Percentiles rank a stretch among this genome's conserved stretches.
phyloP scores from a whole-genome alignment of 1,284 basidiomycete genomes.

The Coriolopsis trogii region DNA sequence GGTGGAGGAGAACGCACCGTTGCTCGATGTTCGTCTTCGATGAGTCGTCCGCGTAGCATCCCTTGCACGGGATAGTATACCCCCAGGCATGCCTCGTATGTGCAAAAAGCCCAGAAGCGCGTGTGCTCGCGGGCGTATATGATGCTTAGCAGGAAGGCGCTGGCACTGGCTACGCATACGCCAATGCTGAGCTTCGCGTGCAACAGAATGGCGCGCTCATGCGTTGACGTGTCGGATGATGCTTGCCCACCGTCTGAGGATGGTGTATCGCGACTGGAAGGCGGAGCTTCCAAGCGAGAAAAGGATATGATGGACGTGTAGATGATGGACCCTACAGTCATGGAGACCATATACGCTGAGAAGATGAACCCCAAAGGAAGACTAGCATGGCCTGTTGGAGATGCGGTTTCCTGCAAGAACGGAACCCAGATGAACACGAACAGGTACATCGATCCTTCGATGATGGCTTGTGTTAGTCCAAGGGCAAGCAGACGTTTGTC shows the following conservation, averaged over 20 bases:
- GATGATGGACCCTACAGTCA: slow-evolving; percentile 76
- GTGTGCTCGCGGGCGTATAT: slow-evolving; percentile 46
- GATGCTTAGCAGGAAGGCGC: slow-evolving; percentile 60
- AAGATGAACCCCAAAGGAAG: slow-evolving; percentile 78
- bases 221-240: slow-evolving; percentile 7
- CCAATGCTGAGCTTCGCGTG: slow-evolving; percentile 71
- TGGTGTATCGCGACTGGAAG: neutral
- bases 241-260: slow-evolving; percentile 12
- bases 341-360: slow-evolving; percentile 76
- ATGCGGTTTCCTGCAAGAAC: slow-evolving; percentile 62
- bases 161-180: slow-evolving; percentile 59
- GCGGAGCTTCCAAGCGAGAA: slow-evolving; percentile 30
- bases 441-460: slow-evolving; percentile 82
- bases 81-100: slow-evolving; percentile 76
- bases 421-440: slow-evolving; percentile 85
- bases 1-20: slow-evolving; percentile 51
- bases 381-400: slow-evolving; percentile 19
- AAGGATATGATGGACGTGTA: slow-evolving; percentile 59
- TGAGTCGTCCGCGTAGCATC: slow-evolving; percentile 68
- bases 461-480: slow-evolving; percentile 76
- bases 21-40: slow-evolving; percentile 74
- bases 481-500: slow-evolving; percentile 67
- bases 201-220: slow-evolving; percentile 50
- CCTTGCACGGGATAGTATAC: slow-evolving; percentile 81
- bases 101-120: slow-evolving; percentile 74